Evolutionary conservation across 176 grass and related monocot genomes (phyloP), one percentile per base, ranked within the genome.

Genomic region (Hordeum vulgare): DNA sequence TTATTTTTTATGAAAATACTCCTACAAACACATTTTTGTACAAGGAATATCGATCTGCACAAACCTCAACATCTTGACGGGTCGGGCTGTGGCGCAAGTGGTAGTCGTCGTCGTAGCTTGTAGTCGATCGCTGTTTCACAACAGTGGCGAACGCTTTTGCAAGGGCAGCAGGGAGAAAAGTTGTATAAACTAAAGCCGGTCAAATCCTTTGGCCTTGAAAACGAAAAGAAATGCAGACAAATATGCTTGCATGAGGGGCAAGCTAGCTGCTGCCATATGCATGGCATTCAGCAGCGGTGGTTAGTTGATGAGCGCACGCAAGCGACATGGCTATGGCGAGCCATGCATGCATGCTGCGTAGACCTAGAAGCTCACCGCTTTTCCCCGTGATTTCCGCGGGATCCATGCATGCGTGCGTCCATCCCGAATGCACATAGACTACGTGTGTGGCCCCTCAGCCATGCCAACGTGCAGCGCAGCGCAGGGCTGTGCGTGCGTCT

Each of bases 311-410:
- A 20, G 36, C 44, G 18, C 51, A 60, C 69, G 73, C 85, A 75
- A 86, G 68, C 85, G 65, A 76, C 72, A 9, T 9, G 37, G 37
- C 26, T 56, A 45, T 71, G 5, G 34, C 54, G 79, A 47, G 56
- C 27, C 42, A 33, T 45, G 29, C 56, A 12, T 44, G 37, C 21
- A 13, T 15, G 5, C 12, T 15, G 68, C 68, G 23, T 27, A 21
- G 71, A 39, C 71, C 28, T 65, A 67, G 51, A 58, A 18, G 3
- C 1, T 27, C 17, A 11, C 77, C 74, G 67, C 59, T 71, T 40
- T 71, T 77, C 7, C 60, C 67, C 86, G 76, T 74, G 81, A 84
- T 89, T 85, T 84, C 81, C 87, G 81, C 81, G 81, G 34, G 81
- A 80, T 89, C 76, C 81, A 88, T 87, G 78, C 79, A 81, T 80